Conservation (phyloP, 1,284 basidiomycete genomes). For the Somion occarium region DNA sequence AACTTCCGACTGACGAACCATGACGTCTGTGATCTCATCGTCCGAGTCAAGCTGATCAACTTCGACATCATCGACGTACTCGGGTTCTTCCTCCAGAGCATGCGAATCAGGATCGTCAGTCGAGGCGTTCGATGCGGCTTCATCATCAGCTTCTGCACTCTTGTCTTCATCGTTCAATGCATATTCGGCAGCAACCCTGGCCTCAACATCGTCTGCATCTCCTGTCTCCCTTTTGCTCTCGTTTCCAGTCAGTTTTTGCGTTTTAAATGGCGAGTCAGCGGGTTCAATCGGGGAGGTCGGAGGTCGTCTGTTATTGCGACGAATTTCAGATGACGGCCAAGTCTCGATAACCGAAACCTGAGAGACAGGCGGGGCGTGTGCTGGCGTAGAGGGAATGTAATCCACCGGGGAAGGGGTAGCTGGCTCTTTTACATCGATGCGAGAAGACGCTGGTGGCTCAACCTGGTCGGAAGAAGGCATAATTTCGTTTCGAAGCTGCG, state of each 20-base stretch:
- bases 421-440: too few relatives aligned
- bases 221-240: neutral
- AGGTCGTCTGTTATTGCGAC: neutral
- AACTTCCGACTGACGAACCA: neutral
- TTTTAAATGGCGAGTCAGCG: neutral
- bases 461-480: neutral
- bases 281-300: neutral
- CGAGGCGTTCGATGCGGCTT: neutral
- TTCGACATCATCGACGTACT: neutral
- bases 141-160: constrained; percentile 4
- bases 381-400: too few relatives aligned
- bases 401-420: too few relatives aligned
- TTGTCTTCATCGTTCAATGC: neutral
- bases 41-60: constrained; percentile 3
- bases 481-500: neutral
- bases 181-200: neutral
- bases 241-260: neutral
- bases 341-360: neutral
- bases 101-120: constrained; percentile 1
- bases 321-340: neutral
- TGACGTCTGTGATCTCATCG: neutral
- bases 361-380: neutral
- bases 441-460: neutral
- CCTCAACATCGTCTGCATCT: neutral
- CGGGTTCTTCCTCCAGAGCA: neutral